Conservation (phyloP, 805 yeast genomes). For the Starmerella bombicola region DNA sequence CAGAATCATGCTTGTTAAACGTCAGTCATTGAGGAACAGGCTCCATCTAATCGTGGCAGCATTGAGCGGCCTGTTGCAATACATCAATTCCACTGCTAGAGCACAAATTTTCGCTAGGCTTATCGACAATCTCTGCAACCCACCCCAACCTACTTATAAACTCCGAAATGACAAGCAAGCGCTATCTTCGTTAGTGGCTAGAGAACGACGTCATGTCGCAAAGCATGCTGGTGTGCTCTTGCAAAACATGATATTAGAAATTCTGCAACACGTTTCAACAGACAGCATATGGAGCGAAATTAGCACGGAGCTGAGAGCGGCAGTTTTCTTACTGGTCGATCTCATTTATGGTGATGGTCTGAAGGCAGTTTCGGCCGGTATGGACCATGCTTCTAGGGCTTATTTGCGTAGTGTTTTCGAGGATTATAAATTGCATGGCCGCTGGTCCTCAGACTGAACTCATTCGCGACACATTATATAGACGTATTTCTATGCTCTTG, state of each 20-base stretch:
- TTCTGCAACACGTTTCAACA: slow-evolving; percentile 30
- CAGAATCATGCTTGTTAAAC: slow-evolving; percentile 49
- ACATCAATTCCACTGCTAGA: slow-evolving; percentile 17
- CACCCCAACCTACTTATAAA: slow-evolving; percentile 32
- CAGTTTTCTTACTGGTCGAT: slow-evolving; percentile 54
- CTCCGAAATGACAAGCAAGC: slow-evolving; percentile 28
- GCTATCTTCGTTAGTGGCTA: slow-evolving; percentile 43
- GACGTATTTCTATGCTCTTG: neutral
- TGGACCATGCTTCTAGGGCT: slow-evolving; percentile 59
- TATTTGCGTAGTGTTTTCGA: slow-evolving; percentile 55
- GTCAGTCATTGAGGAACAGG: slow-evolving; percentile 58
- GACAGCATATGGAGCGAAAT: slow-evolving; percentile 1
- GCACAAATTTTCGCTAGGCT: slow-evolving; percentile 39
- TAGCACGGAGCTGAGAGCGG: slow-evolving; percentile 34
- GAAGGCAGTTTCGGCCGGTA: slow-evolving; percentile 44
- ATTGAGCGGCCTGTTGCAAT: slow-evolving; percentile 40
- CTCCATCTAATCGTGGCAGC: slow-evolving; percentile 50
- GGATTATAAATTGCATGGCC: slow-evolving; percentile 64
- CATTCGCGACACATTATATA: neutral
- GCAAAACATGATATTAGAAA: slow-evolving; percentile 49
- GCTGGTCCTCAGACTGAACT: slow-evolving; percentile 59
- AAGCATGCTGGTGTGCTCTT: slow-evolving; percentile 29
- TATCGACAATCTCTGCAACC: slow-evolving; percentile 61
- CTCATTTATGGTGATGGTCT: slow-evolving; percentile 57
- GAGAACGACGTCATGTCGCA: slow-evolving; percentile 37